These are phyloP conservation scores for Epichloe festucae DNA, from an alignment of 2,329 filamentous ascomycete species.

Conservation along the genomic window DNA sequence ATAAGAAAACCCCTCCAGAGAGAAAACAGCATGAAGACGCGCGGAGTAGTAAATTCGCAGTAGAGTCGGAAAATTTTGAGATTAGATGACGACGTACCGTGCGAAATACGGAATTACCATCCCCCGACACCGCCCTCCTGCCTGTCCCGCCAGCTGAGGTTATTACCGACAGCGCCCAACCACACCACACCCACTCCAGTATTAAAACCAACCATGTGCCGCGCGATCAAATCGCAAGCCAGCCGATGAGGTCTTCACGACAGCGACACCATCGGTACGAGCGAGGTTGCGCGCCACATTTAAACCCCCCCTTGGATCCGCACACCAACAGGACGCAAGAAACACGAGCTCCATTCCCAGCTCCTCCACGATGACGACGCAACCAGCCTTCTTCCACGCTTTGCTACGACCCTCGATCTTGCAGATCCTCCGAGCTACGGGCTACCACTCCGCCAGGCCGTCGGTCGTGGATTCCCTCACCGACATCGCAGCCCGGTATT, in stretches of 20 bases:
- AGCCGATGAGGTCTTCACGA: slow-evolving; percentile 18
- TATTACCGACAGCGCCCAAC: too few species aligned
- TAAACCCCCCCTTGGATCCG: not conserved
- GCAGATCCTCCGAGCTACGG: slow-evolving; percentile 81
- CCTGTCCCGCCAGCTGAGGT: too few species aligned
- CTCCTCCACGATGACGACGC: slow-evolving; percentile 29
- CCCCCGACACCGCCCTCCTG: not conserved
- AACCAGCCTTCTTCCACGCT: slow-evolving; percentile 48
- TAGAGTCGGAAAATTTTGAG: not conserved
- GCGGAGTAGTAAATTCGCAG: too few species aligned
- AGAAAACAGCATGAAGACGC: too few species aligned
- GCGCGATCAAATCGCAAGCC: slow-evolving; percentile 11
- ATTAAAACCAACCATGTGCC: slow-evolving; percentile 18
- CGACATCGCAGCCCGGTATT: slow-evolving; percentile 72
- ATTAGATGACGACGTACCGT: not conserved
- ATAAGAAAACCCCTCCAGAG: too few species aligned
- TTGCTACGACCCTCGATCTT: slow-evolving; percentile 78
- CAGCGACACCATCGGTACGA: slow-evolving; percentile 16
- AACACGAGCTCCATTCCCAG: not conserved
- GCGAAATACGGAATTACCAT: not conserved
- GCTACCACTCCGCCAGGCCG: slow-evolving; percentile 72
- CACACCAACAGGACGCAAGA: not conserved
- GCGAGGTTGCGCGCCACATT: slow-evolving; percentile 4
- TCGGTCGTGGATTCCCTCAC: slow-evolving; percentile 79
- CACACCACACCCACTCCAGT: not conserved